Conservation (phyloP, 2,329 filamentous ascomycete species). For the Graphium sp. region DNA sequence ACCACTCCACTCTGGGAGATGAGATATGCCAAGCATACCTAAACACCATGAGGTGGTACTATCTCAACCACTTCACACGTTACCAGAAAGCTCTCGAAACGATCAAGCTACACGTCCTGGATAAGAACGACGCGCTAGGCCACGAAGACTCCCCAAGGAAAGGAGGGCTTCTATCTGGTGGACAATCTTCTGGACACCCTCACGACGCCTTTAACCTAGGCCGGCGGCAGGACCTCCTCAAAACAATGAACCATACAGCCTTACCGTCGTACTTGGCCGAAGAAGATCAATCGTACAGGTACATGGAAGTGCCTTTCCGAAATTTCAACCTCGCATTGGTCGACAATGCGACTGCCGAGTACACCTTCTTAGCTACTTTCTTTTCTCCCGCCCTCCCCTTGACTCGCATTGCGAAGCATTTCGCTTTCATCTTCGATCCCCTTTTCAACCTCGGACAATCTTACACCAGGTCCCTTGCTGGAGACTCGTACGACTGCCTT, state of each 20-base stretch:
- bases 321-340: constrained; percentile 89
- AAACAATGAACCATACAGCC: constrained; percentile 54
- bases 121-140: constrained; percentile 70
- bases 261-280: constrained; percentile 81
- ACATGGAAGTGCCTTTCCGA: constrained; percentile 78
- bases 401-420: constrained; percentile 64
- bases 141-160: constrained; percentile 55
- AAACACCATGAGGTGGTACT: constrained; percentile 99
- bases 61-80: constrained; percentile 74
- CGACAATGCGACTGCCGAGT: constrained; percentile 89
- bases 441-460: constrained; percentile 71
- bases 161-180: constrained; percentile 35
- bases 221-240: constrained; percentile 68
- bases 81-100: constrained; percentile 75
- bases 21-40: constrained; percentile 89
- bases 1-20: constrained; percentile 68
- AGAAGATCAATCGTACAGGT: constrained; percentile 72
- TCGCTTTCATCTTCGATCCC: constrained; percentile 76
- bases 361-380: constrained; percentile 81
- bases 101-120: constrained; percentile 66
- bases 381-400: constrained; percentile 67
- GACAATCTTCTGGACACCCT: constrained; percentile 34
- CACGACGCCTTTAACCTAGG: constrained; percentile 87
- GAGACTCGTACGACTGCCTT: constrained; percentile 66
- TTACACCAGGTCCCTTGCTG: constrained; percentile 60